Evolutionary conservation across 129 eudicot genomes (phyloP).

Genomic region (Erigeron canadensis): DNA sequence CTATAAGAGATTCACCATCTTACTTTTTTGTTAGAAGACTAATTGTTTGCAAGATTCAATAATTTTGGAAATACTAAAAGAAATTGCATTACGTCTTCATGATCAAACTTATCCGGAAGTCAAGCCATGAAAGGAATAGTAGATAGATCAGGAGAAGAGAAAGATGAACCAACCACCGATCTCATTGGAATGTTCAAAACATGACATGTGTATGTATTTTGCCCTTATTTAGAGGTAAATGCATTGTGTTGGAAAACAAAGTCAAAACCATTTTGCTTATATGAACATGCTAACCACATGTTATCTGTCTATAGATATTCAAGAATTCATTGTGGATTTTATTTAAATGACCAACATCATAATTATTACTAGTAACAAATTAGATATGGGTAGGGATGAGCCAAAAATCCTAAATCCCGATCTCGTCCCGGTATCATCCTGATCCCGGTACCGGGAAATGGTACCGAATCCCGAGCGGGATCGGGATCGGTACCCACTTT

Average conservation of each 20-base stretch:
- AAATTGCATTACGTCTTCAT: too few relatives aligned
- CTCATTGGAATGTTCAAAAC: neutral
- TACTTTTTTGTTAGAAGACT: too few relatives aligned
- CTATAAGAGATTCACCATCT: too few relatives aligned
- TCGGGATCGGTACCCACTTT: too few relatives aligned
- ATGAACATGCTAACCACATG: constrained; percentile 19
- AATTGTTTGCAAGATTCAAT: too few relatives aligned
- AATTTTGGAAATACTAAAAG: too few relatives aligned
- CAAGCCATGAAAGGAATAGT: too few relatives aligned
- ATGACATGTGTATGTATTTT: neutral
- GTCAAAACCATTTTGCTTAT: neutral
- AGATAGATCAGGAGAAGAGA: neutral
- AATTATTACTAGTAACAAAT: neutral
- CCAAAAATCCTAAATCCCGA: too few relatives aligned
- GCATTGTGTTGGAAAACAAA: neutral
- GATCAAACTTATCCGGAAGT: too few relatives aligned
- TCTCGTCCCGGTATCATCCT: too few relatives aligned
- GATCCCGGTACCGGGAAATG: too few relatives aligned
- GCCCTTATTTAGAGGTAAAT: neutral
- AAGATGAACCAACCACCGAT: neutral
- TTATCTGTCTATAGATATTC: constrained; percentile 6
- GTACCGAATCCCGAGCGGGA: too few relatives aligned
- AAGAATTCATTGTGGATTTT: constrained; percentile 1
- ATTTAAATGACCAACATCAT: constrained; percentile 6
- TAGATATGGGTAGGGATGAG: constrained; percentile 6